phyloP scores from a whole-genome alignment of 2,329 filamentous ascomycete species.

The Aspergillus neoniger region DNA sequence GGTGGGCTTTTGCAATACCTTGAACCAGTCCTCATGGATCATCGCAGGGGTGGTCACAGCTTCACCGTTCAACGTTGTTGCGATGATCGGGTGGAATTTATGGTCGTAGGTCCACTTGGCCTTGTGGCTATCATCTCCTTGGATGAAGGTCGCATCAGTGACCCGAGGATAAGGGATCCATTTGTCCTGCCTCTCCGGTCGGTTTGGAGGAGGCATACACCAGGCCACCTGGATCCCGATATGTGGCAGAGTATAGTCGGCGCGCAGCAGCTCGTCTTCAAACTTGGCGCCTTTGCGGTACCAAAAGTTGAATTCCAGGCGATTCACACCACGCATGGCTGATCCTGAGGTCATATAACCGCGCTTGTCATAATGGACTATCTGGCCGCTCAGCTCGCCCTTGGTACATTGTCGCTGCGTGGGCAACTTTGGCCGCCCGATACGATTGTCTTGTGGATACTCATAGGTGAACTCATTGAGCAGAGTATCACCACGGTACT shows the following conservation, averaged over 20 bases:
- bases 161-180: conserved; percentile 58
- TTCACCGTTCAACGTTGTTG: conserved; percentile 53
- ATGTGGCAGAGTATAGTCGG: conserved; percentile 55
- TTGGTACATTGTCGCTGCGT: conserved; percentile 48
- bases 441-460: conserved; percentile 20
- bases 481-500: conserved; percentile 45
- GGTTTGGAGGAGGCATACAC: conserved; percentile 53
- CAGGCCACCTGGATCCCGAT: conserved; percentile 56
- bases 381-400: conserved; percentile 48
- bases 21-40: conserved; percentile 51
- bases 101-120: conserved; percentile 52
- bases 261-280: conserved; percentile 56
- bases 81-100: conserved; percentile 49
- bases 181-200: conserved; percentile 52
- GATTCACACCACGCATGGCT: conserved; percentile 53
- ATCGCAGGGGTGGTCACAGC: conserved; percentile 54
- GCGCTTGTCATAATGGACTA: conserved; percentile 53
- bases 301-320: conserved; percentile 55
- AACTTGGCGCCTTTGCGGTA: conserved; percentile 57
- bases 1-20: conserved; percentile 45
- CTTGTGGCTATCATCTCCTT: conserved; percentile 53
- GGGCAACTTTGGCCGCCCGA: conserved; percentile 37
- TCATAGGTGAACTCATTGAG: conserved; percentile 53
- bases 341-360: conserved; percentile 56
- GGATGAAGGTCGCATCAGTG: conserved; percentile 55